Conservation (phyloP, 257 asterid genomes). For the Scutellaria barbata region DNA sequence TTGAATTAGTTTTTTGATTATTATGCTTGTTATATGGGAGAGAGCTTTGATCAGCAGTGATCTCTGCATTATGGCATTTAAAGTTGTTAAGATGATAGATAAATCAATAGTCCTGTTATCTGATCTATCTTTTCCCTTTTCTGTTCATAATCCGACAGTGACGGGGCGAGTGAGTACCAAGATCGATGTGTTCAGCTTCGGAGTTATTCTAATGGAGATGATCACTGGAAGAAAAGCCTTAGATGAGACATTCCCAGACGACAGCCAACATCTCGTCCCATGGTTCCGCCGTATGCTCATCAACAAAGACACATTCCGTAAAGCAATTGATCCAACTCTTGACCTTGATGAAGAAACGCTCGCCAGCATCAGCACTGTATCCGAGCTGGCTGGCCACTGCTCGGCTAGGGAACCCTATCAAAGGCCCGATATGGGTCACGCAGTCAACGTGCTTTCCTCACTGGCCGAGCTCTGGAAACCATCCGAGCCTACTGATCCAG, state of each 20-base stretch:
- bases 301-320: slow-evolving; percentile 55
- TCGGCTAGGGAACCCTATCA: slow-evolving; percentile 76
- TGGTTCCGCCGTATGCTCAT: slow-evolving; percentile 75
- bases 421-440: slow-evolving; percentile 88
- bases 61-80: slow-evolving; percentile 2
- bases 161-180: slow-evolving; percentile 89
- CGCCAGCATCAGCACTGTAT: slow-evolving; percentile 59
- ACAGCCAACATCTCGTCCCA: slow-evolving; percentile 74
- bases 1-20: background rate
- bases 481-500: slow-evolving; percentile 65
- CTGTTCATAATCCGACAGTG: slow-evolving; percentile 43
- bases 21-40: too few relatives aligned
- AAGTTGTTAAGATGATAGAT: background rate
- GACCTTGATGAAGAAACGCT: slow-evolving; percentile 61
- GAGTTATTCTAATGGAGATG: slow-evolving; percentile 83
- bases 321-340: slow-evolving; percentile 66
- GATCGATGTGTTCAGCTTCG: slow-evolving; percentile 80
- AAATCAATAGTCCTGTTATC: background rate
- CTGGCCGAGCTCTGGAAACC: slow-evolving; percentile 92
- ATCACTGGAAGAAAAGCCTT: slow-evolving; percentile 73
- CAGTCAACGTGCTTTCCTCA: slow-evolving; percentile 74
- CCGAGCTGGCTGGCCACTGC: slow-evolving; percentile 93
- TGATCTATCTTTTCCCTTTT: background rate
- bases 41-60: background rate
- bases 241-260: slow-evolving; percentile 66